These are phyloP conservation scores for Ceratonia siliqua DNA, from an alignment of 306 rosid species.

Conservation along the genomic window DNA sequence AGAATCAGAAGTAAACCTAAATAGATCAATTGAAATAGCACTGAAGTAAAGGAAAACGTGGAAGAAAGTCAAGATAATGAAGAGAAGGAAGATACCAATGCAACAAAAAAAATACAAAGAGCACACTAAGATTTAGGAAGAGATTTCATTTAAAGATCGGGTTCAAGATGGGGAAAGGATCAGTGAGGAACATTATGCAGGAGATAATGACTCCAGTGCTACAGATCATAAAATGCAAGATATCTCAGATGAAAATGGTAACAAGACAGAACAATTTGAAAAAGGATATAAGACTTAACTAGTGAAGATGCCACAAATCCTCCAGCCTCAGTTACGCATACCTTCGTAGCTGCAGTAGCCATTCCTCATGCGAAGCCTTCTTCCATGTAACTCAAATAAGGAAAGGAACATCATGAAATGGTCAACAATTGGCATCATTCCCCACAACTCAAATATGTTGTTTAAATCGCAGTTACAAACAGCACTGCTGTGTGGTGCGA, in stretches of 20 bases:
- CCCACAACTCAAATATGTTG: too few relatives aligned
- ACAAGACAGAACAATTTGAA: conserved; percentile 42
- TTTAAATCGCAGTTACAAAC: too few relatives aligned
- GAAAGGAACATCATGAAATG: too few relatives aligned
- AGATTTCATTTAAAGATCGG: conserved; percentile 37
- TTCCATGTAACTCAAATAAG: too few relatives aligned
- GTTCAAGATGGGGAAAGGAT: conserved; percentile 45
- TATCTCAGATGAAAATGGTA: conserved; percentile 27
- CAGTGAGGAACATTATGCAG: conserved; percentile 47
- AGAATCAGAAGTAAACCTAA: too few relatives aligned
- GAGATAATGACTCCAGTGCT: conserved; percentile 63
- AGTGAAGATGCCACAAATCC: too few relatives aligned
- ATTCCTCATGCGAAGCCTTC: too few relatives aligned
- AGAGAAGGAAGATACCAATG: conserved; percentile 34
- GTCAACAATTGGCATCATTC: too few relatives aligned
- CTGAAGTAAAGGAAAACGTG: conserved; percentile 21
- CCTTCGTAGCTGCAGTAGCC: too few relatives aligned
- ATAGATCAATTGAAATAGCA: conserved; percentile 27
- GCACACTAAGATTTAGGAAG: conserved; percentile 43
- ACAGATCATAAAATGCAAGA: conserved; percentile 47
- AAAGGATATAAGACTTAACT: conserved; percentile 44
- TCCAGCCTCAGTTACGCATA: too few relatives aligned
- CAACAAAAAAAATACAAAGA: conserved; percentile 35
- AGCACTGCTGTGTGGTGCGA: too few relatives aligned
- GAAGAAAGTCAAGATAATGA: conserved; percentile 35